Evolutionary conservation across 2,329 filamentous ascomycete genomes (phyloP).

Genomic region (Aureobasidium sp.): DNA sequence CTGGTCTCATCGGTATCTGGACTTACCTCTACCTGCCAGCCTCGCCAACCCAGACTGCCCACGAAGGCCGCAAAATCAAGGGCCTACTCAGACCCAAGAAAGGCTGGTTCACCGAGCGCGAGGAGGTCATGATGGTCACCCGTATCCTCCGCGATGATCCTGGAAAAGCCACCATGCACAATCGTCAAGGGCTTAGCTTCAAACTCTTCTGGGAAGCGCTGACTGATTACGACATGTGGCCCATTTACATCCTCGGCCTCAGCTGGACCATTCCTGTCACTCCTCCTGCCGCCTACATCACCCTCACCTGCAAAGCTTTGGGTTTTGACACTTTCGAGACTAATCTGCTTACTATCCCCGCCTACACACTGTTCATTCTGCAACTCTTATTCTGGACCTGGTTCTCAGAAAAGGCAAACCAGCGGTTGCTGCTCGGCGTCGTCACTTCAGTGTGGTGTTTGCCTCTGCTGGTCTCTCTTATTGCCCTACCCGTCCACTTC

Average conservation of each 20-base stretch:
- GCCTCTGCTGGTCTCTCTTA: constrained; percentile 33
- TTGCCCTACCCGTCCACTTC: neutral
- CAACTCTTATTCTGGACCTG: constrained; percentile 46
- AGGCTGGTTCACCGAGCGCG: constrained; percentile 60
- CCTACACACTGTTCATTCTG: constrained; percentile 17
- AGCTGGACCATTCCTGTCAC: constrained; percentile 48
- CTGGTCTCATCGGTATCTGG: constrained; percentile 25
- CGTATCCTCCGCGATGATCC: constrained; percentile 17
- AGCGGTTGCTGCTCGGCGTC: constrained; percentile 43
- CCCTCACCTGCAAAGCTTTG: constrained; percentile 50
- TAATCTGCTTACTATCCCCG: constrained; percentile 17
- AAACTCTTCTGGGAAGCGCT: constrained; percentile 20
- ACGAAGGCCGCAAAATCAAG: too few relatives aligned
- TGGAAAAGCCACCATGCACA: constrained; percentile 14
- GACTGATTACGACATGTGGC: constrained; percentile 22
- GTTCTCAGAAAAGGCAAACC: constrained; percentile 44
- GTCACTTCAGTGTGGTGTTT: constrained; percentile 35
- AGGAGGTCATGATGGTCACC: constrained; percentile 46
- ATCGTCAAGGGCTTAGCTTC: constrained; percentile 22
- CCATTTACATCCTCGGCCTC: constrained; percentile 46
- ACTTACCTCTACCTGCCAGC: constrained; percentile 35
- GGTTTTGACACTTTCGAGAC: constrained; percentile 38
- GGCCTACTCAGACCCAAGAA: constrained; percentile 51
- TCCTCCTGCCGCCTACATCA: constrained; percentile 48
- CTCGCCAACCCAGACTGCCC: constrained; percentile 58